Evolutionary conservation across 2,329 filamentous ascomycete species (phyloP), one percentile per base, ranked within the genome.

Genomic region (Aspergillus eucalypticola): DNA sequence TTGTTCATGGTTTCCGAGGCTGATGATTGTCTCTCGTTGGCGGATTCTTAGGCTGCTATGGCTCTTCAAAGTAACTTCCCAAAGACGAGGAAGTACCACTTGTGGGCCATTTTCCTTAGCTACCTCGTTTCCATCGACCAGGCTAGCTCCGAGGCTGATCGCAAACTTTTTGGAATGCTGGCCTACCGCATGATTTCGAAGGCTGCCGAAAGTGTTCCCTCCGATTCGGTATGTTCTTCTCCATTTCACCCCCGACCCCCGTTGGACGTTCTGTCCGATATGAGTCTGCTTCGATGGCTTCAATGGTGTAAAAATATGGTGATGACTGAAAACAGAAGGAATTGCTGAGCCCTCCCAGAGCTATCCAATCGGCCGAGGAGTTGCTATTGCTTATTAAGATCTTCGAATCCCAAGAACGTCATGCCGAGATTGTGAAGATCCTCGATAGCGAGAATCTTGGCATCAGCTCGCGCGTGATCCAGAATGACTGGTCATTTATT

Each of bases 141-240:
- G 8, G 59, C 65, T 17, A 75, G 73, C 57, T 76, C 76, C 5
- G 78, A 80, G 11, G 69, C 71, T 29, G 79, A 81, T 21, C 72
- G 75, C 53, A 78, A 77, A 58, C 69, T 82, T 8, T 82, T 81
- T 64, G 79, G 79, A n/a, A 80, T 77, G n/a, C 68, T 83, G 56
- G 81, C 80, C 29, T 82, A 80, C 64, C 78, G 80, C 39, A 80
- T 82, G 77, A 72, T 79, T 15, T 77, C 76, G 7, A 82, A 82
- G 61, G 78, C 80, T 44, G 79, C 77, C 11, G 73, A 75, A 6
- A 76, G 72, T 35, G 77, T 80, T 46, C 77, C 78, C n/a, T 64
- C 68, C 27, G 74, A 78, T 63, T 74, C 76, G 64, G 79, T 82
- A 76, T 66, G 76, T 60, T 58, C 15, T 29, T 13, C 7, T 29